Base-by-base conservation (phyloP, 352 stramenopile species). In the Nothophytophthora sp. region DNA sequence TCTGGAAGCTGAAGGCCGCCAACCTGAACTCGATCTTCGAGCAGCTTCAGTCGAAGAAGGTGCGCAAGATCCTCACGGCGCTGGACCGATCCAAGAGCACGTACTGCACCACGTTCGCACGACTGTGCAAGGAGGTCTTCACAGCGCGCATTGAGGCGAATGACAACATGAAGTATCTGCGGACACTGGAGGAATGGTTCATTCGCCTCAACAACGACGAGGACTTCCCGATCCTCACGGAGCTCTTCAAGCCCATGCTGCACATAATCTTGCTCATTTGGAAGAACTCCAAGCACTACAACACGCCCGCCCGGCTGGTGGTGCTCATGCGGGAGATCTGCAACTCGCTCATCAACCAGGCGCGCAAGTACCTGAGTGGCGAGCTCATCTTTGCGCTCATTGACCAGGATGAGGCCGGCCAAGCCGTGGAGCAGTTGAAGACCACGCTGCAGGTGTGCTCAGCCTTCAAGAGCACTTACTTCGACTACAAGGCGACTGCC, bases 261-360 rank as follows among this genome's bases (percentile, higher is more conserved):
- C 96, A 99, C 64, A 98, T 98, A 46, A 96, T 99, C 12, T 76
- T 99, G 52, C 71, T 99, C 18, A 99, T 99, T 55, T 99, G 97
- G 97, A 99, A 99, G 68, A 98, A 99, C 75, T 99, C 93, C 20
- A 97, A 97, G 67, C 90, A 99, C 71, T 99, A 99, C 87, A 99
- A 99, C 71, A 99, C 95, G 7, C 92, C 96, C 0, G 92, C 91
- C 18, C 73, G 96, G 1, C 81, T 99, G 27, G 96, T 99, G 1
- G 95, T 99, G 29, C 74, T 99, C 35, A 97, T 99, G 76, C 84
- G 95, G 32, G 93, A 99, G 74, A 98, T 99, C 52, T 99, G 96
- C 80, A 99, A 99, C 71, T 97, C 89, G 12, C 68, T 99, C 5
- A 98, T 98, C 55, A 90, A 94, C 34, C 91, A 98, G 60, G 87